Evolutionary conservation across 2,329 filamentous ascomycete genomes (phyloP), one percentile per base, ranked within the genome.

Genomic region (Phialophora verrucosa): DNA sequence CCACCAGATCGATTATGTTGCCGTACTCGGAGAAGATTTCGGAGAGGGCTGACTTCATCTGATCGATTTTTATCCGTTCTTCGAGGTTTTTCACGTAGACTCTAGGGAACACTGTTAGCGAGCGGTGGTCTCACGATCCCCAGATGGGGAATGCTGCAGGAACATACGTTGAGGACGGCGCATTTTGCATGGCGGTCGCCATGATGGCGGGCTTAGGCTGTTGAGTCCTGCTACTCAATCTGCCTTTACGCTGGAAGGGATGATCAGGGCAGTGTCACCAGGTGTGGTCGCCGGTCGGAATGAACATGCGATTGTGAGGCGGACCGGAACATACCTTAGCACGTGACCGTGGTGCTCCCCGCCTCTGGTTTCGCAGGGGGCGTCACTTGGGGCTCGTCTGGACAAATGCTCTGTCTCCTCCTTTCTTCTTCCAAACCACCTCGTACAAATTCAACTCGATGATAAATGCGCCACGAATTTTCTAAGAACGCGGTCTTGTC

Each of bases 21-120:
- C 95, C 95, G 79, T 95, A 97, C 78, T 96, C 91, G 69, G 88
- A 88, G 81, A 98, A 98, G 74, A 98, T 85, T 69, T 89, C 88
- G 25, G 80, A 82, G 17, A 99, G 84, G 0, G 91, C 86, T 71
- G 90, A 86, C 71, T 89, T 91, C 62, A 98, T 84, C 10, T 87
- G 81, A 38, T 93, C 90, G 65, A 91, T 84, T 78, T 96, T 97
- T 79, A 96, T 89, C 76, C 91, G 88, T 83, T 98, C 95, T 80
- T 97, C 92, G 66, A 99, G 88, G 77, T 97, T 97, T 74, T 90
- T 91, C 70, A 87, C 82, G 62, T 73, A 73, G 17, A 70, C 69
- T 25, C 69, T 67, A 56, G 23, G 56, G 20, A 35, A 25, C 32
- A 12, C 29, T 10, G 53, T 55, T 55, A 27, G 47, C 23, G 25